Evolutionary conservation across 2,329 filamentous ascomycete species (phyloP).

Genomic region (Colletotrichum sp.): DNA sequence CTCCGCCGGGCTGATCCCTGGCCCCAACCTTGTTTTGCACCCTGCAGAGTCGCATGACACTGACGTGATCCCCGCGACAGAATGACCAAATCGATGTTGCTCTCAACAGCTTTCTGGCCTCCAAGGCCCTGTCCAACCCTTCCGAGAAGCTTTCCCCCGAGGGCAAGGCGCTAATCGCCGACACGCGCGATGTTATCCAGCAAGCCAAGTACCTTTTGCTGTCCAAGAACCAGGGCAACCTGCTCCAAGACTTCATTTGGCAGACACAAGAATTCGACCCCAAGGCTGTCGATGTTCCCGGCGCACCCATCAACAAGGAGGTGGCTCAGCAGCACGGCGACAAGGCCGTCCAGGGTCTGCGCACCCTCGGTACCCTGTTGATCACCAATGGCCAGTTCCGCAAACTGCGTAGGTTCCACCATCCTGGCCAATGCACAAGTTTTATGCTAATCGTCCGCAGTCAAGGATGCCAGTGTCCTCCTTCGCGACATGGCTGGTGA

Average conservation of each 20-base stretch:
- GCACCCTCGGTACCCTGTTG: constrained; percentile 85
- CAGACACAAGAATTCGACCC: constrained; percentile 79
- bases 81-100: constrained; percentile 97
- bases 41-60: not conserved
- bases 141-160: constrained; percentile 81
- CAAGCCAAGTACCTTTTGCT: constrained; percentile 85
- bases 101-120: constrained; percentile 83
- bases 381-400: constrained; percentile 97
- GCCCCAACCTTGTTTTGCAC: not conserved
- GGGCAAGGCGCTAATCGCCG: constrained; percentile 77
- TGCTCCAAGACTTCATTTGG: constrained; percentile 97
- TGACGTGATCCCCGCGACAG: constrained; percentile 42
- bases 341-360: constrained; percentile 81
- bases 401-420: constrained; percentile 73
- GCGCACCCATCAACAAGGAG: constrained; percentile 74
- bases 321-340: constrained; percentile 82
- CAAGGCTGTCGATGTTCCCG: constrained; percentile 64
- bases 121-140: constrained; percentile 71
- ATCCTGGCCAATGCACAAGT: accelerated
- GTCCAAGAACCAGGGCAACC: constrained; percentile 92
- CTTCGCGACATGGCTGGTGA: constrained; percentile 92
- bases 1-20: not conserved
- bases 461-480: constrained; percentile 81
- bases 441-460: constrained; percentile 33
- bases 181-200: constrained; percentile 79